Evolutionary conservation across 108 stramenopile genomes (phyloP), one percentile per base, ranked within the genome.

Genomic region (Cyclotella atomus): DNA sequence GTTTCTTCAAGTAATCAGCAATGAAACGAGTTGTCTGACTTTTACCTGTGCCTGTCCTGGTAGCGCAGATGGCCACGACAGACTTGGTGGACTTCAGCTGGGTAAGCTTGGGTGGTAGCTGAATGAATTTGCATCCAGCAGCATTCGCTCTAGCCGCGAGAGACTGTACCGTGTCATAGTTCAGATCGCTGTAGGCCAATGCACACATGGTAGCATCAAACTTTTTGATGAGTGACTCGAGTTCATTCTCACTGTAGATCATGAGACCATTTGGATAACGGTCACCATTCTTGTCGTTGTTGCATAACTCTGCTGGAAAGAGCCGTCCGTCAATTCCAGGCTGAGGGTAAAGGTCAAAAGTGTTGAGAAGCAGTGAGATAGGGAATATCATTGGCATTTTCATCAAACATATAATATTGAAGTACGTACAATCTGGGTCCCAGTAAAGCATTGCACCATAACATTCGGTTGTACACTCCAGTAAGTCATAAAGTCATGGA

Each of bases 91-190:
- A 84, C 19, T 43, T 44, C 17, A 84, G 25, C 67, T 73, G 71
- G 21, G 83, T 84, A 30, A 84, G 25, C 9, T 47, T 38, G 10
- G 83, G 83, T 63, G 83, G 79, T 9, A 84, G 36, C 64, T 84
- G 83, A 47, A 84, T 63, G 46, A 84, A 81, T 45, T 80, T 84
- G 63, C 79, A 80, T 33, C 83, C 83, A 24, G 73, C 65, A 32
- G 83, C 79, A 54, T 84, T 84, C 25, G 70, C 83, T 19, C 79
- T 32, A 8, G 83, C 55, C 21, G 83, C 83, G 16, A 84, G 64
- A 9, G 79, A 81, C 35, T 84, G 82, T 8, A 82, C 76, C 21
- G 63, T 76, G 61, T 82, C 75, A 20, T 82, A 77, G 52, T 41
- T 68, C 5, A 75, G 68, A 24, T 76, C 75, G 14, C 68, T 70